Conservation (phyloP, 257 asterid genomes). For the Buddleja alternifolia region DNA sequence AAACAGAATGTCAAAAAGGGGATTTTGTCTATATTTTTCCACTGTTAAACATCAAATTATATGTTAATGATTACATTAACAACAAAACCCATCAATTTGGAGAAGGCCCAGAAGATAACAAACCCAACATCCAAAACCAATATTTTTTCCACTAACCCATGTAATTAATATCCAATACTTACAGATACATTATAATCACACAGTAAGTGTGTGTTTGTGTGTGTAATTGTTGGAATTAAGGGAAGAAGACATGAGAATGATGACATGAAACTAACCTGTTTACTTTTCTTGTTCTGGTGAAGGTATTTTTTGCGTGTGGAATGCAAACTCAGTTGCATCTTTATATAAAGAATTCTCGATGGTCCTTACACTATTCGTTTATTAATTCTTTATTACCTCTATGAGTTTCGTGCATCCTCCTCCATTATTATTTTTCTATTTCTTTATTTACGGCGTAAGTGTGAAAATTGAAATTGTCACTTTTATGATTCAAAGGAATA, state of each 20-base stretch:
- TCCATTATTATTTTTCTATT: not conserved
- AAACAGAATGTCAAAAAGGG: conserved; percentile 25
- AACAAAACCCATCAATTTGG: conserved; percentile 12
- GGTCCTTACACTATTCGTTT: not conserved
- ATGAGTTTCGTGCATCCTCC: conserved; percentile 17
- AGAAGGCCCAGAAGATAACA: conserved; percentile 1
- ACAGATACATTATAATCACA: not conserved
- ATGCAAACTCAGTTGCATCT: not conserved
- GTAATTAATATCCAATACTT: not conserved
- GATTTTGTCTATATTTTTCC: not conserved
- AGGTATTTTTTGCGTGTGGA: conserved; percentile 15
- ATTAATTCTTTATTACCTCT: conserved; percentile 24
- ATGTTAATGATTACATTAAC: conserved; percentile 6
- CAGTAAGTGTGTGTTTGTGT: not conserved
- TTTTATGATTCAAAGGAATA: not conserved
- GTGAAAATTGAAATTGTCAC: conserved; percentile 9
- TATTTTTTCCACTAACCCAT: conserved; percentile 1
- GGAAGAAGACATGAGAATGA: conserved; percentile 24
- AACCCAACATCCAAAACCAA: conserved; percentile 18
- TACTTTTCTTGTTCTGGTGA: conserved; percentile 18
- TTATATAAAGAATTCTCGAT: conserved; percentile 15
- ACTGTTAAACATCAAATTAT: not conserved
- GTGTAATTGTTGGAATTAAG: not conserved
- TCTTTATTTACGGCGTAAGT: not conserved
- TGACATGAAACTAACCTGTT: conserved; percentile 34